Evolutionary conservation across 306 rosid genomes (phyloP), one percentile per base, ranked within the genome.

Genomic region (Ziziphus jujuba): DNA sequence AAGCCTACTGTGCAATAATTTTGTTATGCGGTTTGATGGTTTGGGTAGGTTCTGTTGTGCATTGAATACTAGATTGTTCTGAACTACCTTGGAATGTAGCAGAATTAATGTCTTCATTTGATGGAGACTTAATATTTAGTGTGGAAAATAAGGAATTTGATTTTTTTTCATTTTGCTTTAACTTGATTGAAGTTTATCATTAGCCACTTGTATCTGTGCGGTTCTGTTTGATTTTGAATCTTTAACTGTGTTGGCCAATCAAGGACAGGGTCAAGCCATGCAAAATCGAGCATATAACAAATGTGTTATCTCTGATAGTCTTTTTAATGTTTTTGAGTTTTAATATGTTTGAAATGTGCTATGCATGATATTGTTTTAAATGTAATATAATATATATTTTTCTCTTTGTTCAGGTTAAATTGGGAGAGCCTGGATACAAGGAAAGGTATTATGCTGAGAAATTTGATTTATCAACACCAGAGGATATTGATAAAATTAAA

Each of bases 361-460:
- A 49, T 10, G 40, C 24, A 7, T 17, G 19, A 23, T 38, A 1
- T 25, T 43, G 16, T 22, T 54, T 3, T 40, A 55, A 47, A 72
- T 64, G 64, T 10, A 45, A n/a, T 13, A 40, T 33, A 49, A 31
- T 8, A 33, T 23, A 22, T 66, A 22, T 52, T 22, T 69, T 55
- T 61, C 25, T 45, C 49, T 65, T 56, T 72, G 71, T 54, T 69
- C 86, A 93, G 98, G 87, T 93, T 67, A 93, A 84, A 81, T 83
- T 93, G 68, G 97, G 96, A 78, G 96, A 90, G 82, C 90, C 97
- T 50, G 98, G 98, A 71, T 90, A 90, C 87, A 93, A 84, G 78
- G 97, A 83, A 73, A 84, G 98, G 85, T 93, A 93, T 75, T 93
- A 90, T 78, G 81, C 87, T 19, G 98, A 90, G 83, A 93, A 93